Percentiles rank a stretch among this genome's conserved stretches.
These are phyloP conservation scores for Ensete ventricosum DNA, from an alignment of 176 grass and related monocot genomes.

Conservation along the genomic window DNA sequence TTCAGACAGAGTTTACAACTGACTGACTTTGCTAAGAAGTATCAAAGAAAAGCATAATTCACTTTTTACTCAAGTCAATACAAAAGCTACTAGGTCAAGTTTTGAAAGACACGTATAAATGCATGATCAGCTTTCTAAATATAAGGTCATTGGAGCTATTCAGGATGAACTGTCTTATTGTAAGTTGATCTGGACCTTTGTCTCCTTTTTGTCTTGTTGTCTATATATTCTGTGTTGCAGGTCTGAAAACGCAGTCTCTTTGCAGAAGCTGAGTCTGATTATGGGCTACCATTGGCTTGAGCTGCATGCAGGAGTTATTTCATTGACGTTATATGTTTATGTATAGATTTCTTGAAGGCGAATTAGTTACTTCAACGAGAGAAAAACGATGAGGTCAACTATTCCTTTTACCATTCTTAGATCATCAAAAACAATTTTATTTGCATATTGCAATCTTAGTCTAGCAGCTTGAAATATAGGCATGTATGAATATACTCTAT, in stretches of 20 bases:
- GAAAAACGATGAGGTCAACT: no score
- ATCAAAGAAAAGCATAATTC: conserved; percentile 34
- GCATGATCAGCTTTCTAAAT: neutral
- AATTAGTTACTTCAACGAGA: no score
- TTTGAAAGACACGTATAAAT: neutral
- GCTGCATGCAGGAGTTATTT: no score
- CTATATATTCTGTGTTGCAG: no score
- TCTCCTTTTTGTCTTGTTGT: neutral
- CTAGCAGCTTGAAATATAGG: no score
- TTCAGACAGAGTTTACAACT: conserved; percentile 67
- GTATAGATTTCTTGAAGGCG: no score
- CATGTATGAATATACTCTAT: no score
- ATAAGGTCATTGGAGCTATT: neutral
- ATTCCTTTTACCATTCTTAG: no score
- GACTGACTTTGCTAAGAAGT: conserved; percentile 43
- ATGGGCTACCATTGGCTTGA: no score
- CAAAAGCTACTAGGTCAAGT: neutral
- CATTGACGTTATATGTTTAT: no score
- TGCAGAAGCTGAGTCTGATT: neutral
- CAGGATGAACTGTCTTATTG: neutral
- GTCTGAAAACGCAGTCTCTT: neutral
- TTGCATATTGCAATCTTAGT: no score
- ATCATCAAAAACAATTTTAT: no score
- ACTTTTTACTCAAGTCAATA: neutral
- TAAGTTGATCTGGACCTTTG: neutral